phyloP scores from a whole-genome alignment of 805 yeast genomes.

The Starmerella sp. region DNA sequence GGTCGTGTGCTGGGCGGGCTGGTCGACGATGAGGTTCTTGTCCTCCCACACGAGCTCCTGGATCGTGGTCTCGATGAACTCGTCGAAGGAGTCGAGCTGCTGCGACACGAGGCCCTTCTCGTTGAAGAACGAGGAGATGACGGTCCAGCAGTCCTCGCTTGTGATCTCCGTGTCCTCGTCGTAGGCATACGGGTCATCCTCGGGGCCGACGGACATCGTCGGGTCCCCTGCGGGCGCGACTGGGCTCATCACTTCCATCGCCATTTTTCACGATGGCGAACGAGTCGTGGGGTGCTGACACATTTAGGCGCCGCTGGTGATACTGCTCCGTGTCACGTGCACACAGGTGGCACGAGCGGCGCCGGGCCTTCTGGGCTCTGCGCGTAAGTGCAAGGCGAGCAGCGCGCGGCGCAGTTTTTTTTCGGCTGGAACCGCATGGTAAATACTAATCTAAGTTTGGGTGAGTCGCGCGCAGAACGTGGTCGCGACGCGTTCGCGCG shows the following conservation, averaged over 20 bases:
- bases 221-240: slow-evolving; percentile 11
- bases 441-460: too few relatives aligned
- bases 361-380: not conserved
- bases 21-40: slow-evolving; percentile 84
- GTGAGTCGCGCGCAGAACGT: too few relatives aligned
- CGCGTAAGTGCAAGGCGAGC: too few relatives aligned
- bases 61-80: slow-evolving; percentile 89
- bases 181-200: slow-evolving; percentile 38
- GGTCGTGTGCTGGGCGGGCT: slow-evolving; percentile 93
- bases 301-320: not conserved
- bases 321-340: not conserved
- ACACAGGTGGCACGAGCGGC: not conserved
- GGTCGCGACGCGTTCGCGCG: too few relatives aligned
- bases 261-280: slow-evolving; percentile 12
- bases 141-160: slow-evolving; percentile 98
- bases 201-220: slow-evolving; percentile 6
- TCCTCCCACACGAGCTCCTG: slow-evolving; percentile 97
- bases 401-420: too few relatives aligned
- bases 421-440: too few relatives aligned
- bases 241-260: slow-evolving; percentile 19
- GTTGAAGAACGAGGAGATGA: slow-evolving; percentile 88
- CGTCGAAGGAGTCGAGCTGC: slow-evolving; percentile 96
- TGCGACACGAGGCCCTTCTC: slow-evolving; percentile 96
- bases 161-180: slow-evolving; percentile 69
- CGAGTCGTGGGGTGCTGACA: slow-evolving; percentile 7